Base-by-base conservation (phyloP, 1,284 basidiomycete species). In the Trametes versicolor region DNA sequence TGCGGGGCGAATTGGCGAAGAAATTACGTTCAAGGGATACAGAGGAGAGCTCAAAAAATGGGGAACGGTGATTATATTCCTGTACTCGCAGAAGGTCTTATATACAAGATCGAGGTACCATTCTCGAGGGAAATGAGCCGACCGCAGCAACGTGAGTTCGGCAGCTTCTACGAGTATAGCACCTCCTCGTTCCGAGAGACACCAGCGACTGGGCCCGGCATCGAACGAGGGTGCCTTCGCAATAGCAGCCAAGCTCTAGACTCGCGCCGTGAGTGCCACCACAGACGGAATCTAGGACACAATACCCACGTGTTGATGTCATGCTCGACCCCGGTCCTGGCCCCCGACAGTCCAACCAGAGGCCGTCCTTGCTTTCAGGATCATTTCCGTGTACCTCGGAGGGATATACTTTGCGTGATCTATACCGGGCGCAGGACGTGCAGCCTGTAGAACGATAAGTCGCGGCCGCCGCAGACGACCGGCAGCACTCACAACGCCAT, bases 301-400 rank as follows among this genome's bases (percentile, higher is more conserved):
- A 29, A 58, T 59, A 62, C 60, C 64, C 64, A 65, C 64, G 64
- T 65, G 60, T 65, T 65, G 64, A 65, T 65, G 60, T 62, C 64
- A 59, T 62, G 27, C 60, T 48, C 55, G 51, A 57, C 51, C 47
- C 50, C 49, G 50, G 50, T 51, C 50, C 50, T 51, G 29, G 19
- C 15, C 50, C 45, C 50, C 29, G 50, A 36, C 39, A 45, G 41
- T 37, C 13, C 58, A 51, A 41, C 58, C 50, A 41, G 43, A 52
- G 19, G 27, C 32, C 27, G 58, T 29, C 17, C 39, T 34, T 32
- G 29, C 29, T 32, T 17, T 36, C 50, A 8, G 4, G 39, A 60
- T 53, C 41, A 34, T 21, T 23, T 36, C 43, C 58, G 39, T 12
- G 19, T 19, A 17, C n/a, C 25, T 32, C 32, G 50, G 50, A 27